Base-by-base conservation (phyloP, 2,329 filamentous ascomycete species). In the Alternaria hordeiaustralica region DNA sequence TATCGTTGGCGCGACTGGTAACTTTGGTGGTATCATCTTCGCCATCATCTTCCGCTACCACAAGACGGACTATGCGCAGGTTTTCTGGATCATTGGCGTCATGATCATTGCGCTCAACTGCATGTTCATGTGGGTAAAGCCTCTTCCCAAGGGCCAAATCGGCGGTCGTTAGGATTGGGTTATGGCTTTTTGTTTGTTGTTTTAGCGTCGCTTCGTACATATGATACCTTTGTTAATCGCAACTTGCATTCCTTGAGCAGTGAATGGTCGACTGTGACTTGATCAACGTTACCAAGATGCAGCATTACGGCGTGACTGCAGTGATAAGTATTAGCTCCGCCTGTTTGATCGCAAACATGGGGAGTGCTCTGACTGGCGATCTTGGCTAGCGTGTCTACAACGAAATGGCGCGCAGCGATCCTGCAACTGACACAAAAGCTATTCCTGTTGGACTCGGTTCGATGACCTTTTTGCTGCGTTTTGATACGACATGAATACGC, bases 11-110 rank as follows among this genome's bases (percentile, higher is more conserved):
- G 93, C 91, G 0, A 85, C 87, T 9, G 94, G 94, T 1, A 97
- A 97, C 74, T 79, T 97, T 10, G 94, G 94, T 5, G 94, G 94
- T 12, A 88, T 97, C 55, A 79, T 96, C 53, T 97, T 96, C 74
- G 91, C 93, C 20, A 88, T 96, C 75, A 88, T 93, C 75, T 97
- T 95, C 84, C 85, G 93, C 54, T 96, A 94, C 80, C 84, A 87
- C 53, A 89, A 88, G 6, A 87, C 82, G 2, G 81, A 90, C 73
- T 96, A 94, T 74, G 87, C 84, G 11, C 88, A 85, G 77, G 87
- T 88, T 0, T 87, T 96, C 66, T 96, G 92, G 92, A 90, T 96
- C 63, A 93, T 95, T 73, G 94, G 94, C 4, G 83, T 90, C 43
- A 89, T 97, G 20, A 88, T 88, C 67, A 88, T 97, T 64, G 89